phyloP scores from a whole-genome alignment of 2,329 filamentous ascomycete species.

The Colletotrichum musicola region DNA sequence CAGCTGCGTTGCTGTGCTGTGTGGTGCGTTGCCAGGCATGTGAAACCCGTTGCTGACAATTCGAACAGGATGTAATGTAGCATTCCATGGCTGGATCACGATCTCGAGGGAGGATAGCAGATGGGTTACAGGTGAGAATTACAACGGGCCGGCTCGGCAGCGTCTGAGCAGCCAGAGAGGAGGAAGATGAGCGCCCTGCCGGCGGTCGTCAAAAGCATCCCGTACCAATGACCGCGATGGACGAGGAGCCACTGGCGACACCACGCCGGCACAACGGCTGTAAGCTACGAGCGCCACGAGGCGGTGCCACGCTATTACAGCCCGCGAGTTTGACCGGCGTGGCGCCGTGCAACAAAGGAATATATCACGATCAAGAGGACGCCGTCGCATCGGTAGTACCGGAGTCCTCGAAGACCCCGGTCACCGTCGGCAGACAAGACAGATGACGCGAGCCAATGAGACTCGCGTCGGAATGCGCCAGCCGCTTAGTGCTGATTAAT shows the following conservation, averaged over 20 bases:
- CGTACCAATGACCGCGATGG: neutral
- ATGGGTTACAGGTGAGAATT: neutral
- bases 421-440: slow-evolving; percentile 17
- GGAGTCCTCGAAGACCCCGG: slow-evolving; percentile 32
- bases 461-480: slow-evolving; percentile 18
- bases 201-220: neutral
- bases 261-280: slow-evolving; percentile 18
- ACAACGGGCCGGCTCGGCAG: neutral
- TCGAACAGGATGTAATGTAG: slow-evolving; percentile 36
- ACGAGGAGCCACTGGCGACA: slow-evolving; percentile 13
- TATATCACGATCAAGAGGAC: slow-evolving; percentile 6
- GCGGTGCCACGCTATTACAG: slow-evolving; percentile 5
- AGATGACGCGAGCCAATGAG: slow-evolving; percentile 27
- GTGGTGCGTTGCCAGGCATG: slow-evolving; percentile 9
- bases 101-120: slow-evolving; percentile 1
- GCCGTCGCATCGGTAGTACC: slow-evolving; percentile 8
- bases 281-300: slow-evolving; percentile 13
- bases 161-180: neutral
- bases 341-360: slow-evolving; percentile 27
- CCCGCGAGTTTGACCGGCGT: slow-evolving; percentile 3
- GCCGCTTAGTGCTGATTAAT: slow-evolving; percentile 34
- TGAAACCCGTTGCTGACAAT: slow-evolving; percentile 27
- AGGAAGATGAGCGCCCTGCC: neutral
- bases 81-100: neutral
- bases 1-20: neutral